A percentile compares a stretch with the other conserved stretches of the same genome.
phyloP scores from a whole-genome alignment of 1,139 yeast species.

The Geotrichum australiense region DNA sequence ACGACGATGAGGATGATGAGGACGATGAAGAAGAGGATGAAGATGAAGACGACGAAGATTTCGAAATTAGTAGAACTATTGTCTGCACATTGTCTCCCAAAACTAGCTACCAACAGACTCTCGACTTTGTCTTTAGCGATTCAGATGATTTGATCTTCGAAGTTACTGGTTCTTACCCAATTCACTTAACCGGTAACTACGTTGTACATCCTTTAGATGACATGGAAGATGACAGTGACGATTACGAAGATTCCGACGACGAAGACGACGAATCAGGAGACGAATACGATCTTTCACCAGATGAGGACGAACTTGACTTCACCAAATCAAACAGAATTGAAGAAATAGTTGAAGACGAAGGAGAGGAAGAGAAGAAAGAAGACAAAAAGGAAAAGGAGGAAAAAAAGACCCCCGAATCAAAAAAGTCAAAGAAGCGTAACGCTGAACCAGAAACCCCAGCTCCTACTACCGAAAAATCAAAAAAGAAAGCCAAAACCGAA shows the following conservation, averaged over 20 bases:
- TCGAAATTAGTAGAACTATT: slow-evolving; percentile 69
- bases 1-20: slow-evolving; percentile 22
- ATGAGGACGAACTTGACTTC: slow-evolving; percentile 70
- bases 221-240: slow-evolving; percentile 48
- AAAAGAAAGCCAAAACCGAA: slow-evolving; percentile 30
- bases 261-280: slow-evolving; percentile 44
- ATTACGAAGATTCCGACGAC: slow-evolving; percentile 33
- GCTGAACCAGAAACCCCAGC: slow-evolving; percentile 28
- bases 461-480: slow-evolving; percentile 31
- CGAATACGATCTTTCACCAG: slow-evolving; percentile 85
- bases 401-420: slow-evolving; percentile 25
- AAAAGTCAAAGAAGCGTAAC: slow-evolving; percentile 40
- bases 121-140: slow-evolving; percentile 85
- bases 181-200: slow-evolving; percentile 91
- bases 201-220: slow-evolving; percentile 87
- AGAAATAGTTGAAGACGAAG: slow-evolving; percentile 34
- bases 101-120: slow-evolving; percentile 69
- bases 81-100: slow-evolving; percentile 89
- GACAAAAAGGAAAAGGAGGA: slow-evolving; percentile 33
- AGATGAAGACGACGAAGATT: slow-evolving; percentile 51
- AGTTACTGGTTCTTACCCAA: slow-evolving; percentile 91
- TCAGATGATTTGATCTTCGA: slow-evolving; percentile 92
- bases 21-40: slow-evolving; percentile 41
- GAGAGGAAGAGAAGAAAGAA: slow-evolving; percentile 40
- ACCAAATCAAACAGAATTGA: slow-evolving; percentile 25